These are phyloP conservation scores for Pterocarpus macrocarpus DNA, from an alignment of 306 rosid genomes.

Conservation along the genomic window DNA sequence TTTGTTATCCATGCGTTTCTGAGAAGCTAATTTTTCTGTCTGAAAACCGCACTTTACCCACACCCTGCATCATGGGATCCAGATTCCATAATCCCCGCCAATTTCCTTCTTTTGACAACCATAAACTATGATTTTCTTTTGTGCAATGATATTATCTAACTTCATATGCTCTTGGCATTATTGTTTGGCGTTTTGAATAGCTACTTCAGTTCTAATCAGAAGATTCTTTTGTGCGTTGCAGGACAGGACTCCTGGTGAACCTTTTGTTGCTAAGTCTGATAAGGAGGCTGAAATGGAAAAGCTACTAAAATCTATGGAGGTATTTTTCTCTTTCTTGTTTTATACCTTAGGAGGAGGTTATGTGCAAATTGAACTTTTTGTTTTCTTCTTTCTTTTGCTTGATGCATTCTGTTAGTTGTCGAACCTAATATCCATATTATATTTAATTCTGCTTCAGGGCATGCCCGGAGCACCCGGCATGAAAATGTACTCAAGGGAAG, in stretches of 20 bases:
- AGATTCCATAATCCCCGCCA: neutral
- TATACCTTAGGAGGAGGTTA: neutral
- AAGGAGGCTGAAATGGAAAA: slow-evolving; percentile 99
- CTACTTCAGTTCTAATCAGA: slow-evolving; percentile 15
- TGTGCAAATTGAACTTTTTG: neutral
- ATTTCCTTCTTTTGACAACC: neutral
- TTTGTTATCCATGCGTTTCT: neutral
- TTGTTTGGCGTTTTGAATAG: slow-evolving; percentile 38
- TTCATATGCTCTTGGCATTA: slow-evolving; percentile 13
- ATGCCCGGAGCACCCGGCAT: slow-evolving; percentile 99
- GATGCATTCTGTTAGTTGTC: slow-evolving; percentile 7
- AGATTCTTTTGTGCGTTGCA: slow-evolving; percentile 51
- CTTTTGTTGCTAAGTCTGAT: slow-evolving; percentile 79
- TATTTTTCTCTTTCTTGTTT: slow-evolving; percentile 40
- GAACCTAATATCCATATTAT: slow-evolving; percentile 29
- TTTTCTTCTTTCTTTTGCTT: neutral
- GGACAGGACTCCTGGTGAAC: slow-evolving; percentile 90
- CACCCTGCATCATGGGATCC: slow-evolving; percentile 1
- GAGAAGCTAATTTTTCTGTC: neutral
- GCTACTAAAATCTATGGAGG: slow-evolving; percentile 94
- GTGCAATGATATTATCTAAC: slow-evolving; percentile 32
- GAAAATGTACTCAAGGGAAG: slow-evolving; percentile 97
- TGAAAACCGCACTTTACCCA: neutral
- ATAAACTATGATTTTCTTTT: neutral
- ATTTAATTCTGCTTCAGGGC: slow-evolving; percentile 66